These are phyloP conservation scores for Vaccinium vitisidaea DNA, from an alignment of 148 eudicot species.

Conservation along the genomic window DNA sequence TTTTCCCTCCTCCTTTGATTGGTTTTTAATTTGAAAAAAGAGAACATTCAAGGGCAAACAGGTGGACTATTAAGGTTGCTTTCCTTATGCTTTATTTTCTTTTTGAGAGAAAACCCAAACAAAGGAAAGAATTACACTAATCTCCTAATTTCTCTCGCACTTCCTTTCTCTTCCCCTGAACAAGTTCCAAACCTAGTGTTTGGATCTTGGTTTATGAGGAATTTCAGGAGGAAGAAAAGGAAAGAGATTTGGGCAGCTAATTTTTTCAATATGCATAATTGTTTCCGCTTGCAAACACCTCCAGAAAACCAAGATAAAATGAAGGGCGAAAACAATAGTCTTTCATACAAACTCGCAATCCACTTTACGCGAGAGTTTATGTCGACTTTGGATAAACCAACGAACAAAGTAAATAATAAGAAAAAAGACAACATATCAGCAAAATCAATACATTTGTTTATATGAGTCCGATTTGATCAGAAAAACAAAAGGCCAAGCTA, in stretches of 20 bases:
- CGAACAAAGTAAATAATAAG: too few species aligned
- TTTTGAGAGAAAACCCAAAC: not conserved
- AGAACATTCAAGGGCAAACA: not conserved
- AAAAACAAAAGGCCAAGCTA: not conserved
- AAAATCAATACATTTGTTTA: not conserved
- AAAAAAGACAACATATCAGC: not conserved
- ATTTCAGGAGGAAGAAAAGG: not conserved
- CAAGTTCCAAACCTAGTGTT: not conserved
- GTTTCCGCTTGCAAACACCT: not conserved
- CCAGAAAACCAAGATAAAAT: not conserved
- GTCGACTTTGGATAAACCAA: too few species aligned
- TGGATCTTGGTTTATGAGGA: not conserved
- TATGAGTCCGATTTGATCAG: not conserved
- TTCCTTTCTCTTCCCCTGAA: not conserved
- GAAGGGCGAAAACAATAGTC: not conserved
- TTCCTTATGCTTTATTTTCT: not conserved
- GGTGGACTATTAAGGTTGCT: too few species aligned
- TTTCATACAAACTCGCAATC: not conserved
- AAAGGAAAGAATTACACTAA: not conserved
- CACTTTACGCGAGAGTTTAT: not conserved
- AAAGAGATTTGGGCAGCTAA: not conserved
- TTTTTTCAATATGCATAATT: not conserved
- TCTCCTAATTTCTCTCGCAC: not conserved
- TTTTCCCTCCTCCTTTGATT: not conserved
- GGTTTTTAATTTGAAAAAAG: not conserved